phyloP scores from a whole-genome alignment of 2,329 filamentous ascomycete genomes.

The Chaetomium globosum region DNA sequence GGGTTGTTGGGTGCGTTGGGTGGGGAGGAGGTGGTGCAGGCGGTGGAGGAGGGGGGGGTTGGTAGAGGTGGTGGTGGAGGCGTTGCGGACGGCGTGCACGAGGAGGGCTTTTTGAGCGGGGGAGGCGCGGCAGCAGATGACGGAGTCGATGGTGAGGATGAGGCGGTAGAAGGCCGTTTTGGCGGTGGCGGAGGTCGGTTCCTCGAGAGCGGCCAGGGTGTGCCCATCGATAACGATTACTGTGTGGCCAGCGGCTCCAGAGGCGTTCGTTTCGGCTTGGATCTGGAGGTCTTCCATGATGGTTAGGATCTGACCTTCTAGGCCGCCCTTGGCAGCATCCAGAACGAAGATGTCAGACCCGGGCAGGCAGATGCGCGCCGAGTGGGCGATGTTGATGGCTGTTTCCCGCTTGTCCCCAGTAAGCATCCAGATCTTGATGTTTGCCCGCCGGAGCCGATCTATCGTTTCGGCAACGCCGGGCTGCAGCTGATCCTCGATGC shows the following conservation, averaged over 20 bases:
- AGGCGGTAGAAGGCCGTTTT: slow-evolving; percentile 74
- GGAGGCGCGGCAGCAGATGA: slow-evolving; percentile 85
- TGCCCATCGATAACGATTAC: slow-evolving; percentile 80
- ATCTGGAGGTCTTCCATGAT: slow-evolving; percentile 50
- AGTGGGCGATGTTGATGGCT: slow-evolving; percentile 88
- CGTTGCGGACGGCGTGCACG: slow-evolving; percentile 69
- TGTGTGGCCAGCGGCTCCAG: slow-evolving; percentile 63
- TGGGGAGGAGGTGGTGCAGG: slow-evolving; percentile 44
- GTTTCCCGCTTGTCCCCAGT: slow-evolving; percentile 93
- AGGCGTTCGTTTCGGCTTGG: slow-evolving; percentile 56
- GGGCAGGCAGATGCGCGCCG: slow-evolving; percentile 72
- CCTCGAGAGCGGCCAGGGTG: slow-evolving; percentile 72
- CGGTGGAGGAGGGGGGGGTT: slow-evolving; percentile 1
- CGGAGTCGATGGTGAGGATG: slow-evolving; percentile 74
- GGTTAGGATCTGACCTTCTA: slow-evolving; percentile 67
- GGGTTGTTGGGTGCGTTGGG: background rate
- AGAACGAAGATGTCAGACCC: slow-evolving; percentile 80
- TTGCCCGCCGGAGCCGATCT: slow-evolving; percentile 82
- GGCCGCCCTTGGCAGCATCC: slow-evolving; percentile 62
- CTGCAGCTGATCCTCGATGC: slow-evolving; percentile 92
- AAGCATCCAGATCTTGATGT: slow-evolving; percentile 96
- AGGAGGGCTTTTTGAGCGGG: slow-evolving; percentile 82
- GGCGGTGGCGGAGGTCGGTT: slow-evolving; percentile 47
- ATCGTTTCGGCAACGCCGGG: slow-evolving; percentile 88
- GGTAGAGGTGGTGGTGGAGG: slow-evolving; percentile 39